phyloP scores from a whole-genome alignment of 1,284 basidiomycete genomes.

The Cerrena zonata region DNA sequence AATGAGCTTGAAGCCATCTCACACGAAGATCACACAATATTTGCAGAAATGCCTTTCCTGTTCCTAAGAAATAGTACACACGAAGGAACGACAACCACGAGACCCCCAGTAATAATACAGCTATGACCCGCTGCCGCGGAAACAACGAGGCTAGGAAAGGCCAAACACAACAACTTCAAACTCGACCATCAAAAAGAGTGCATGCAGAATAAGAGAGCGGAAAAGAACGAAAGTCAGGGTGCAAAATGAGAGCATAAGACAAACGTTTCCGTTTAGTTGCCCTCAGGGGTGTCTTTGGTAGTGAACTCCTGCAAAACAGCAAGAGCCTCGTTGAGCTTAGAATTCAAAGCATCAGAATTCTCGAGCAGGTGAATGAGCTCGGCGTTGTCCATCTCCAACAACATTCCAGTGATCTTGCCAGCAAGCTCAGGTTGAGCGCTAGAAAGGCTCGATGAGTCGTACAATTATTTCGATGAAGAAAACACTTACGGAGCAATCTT shows the following conservation, averaged over 20 bases:
- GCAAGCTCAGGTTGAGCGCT: constrained; percentile 81
- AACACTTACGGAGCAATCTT: constrained; percentile 70
- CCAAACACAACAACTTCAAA: constrained; percentile 13
- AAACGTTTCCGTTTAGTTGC: constrained; percentile 22
- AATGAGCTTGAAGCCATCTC: too few relatives aligned
- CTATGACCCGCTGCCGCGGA: constrained; percentile 10
- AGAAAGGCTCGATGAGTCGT: constrained; percentile 17
- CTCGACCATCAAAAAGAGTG: constrained; percentile 17
- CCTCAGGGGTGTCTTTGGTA: constrained; percentile 41
- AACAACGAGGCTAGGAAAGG: constrained; percentile 22
- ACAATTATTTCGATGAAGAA: too few relatives aligned
- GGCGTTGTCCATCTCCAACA: constrained; percentile 93
- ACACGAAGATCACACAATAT: too few relatives aligned
- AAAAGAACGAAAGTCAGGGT: constrained; percentile 8
- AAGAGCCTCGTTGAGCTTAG: constrained; percentile 87
- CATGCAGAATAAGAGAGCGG: constrained; percentile 10
- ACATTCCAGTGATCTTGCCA: constrained; percentile 96
- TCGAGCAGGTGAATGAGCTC: constrained; percentile 86
- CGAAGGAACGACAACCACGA: constrained; percentile 55
- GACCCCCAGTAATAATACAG: constrained; percentile 37
- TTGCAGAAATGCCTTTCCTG: constrained; percentile 33
- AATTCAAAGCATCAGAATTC: constrained; percentile 70
- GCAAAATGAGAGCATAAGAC: constrained; percentile 9
- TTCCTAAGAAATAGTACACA: constrained; percentile 54
- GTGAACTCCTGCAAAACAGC: constrained; percentile 74